These are phyloP conservation scores for Tricholoma bakamatsutake DNA, from an alignment of 768 basidiomycete genomes.

Conservation along the genomic window DNA sequence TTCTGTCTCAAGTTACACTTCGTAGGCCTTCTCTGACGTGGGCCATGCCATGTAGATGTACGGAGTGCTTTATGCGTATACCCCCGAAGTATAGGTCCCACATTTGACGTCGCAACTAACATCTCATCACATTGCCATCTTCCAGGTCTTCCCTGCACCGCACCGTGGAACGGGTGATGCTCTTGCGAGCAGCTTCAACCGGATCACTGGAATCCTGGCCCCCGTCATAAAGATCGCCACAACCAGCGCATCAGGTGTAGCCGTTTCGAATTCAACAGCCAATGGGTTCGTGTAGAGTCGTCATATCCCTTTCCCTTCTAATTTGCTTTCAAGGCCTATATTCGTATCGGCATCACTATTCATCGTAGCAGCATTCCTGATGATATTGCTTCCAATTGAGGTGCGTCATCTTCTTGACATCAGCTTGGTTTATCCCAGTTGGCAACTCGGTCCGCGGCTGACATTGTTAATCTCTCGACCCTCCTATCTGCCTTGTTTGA, in stretches of 20 bases:
- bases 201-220: conserved; percentile 40
- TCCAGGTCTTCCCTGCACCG: conserved; percentile 44
- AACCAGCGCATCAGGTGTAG: conserved; percentile 24
- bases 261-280: conserved; percentile 22
- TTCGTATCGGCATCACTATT: conserved; percentile 43
- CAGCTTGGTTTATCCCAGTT: neutral
- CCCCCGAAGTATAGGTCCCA: conserved; percentile 35
- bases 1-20: neutral
- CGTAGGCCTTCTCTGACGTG: conserved; percentile 2
- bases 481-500: neutral
- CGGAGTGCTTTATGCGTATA: conserved; percentile 50
- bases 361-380: conserved; percentile 33
- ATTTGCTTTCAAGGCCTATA: conserved; percentile 29
- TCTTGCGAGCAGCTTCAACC: conserved; percentile 41
- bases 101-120: neutral
- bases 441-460: neutral
- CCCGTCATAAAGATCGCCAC: conserved; percentile 46
- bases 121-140: neutral
- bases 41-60: conserved; percentile 32
- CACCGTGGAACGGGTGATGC: conserved; percentile 54
- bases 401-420: conserved; percentile 18
- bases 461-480: neutral
- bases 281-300: conserved; percentile 26
- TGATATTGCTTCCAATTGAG: conserved; percentile 43
- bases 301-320: neutral